phyloP scores from a whole-genome alignment of 2,329 filamentous ascomycete species.

The Fonsecaea erecta region DNA sequence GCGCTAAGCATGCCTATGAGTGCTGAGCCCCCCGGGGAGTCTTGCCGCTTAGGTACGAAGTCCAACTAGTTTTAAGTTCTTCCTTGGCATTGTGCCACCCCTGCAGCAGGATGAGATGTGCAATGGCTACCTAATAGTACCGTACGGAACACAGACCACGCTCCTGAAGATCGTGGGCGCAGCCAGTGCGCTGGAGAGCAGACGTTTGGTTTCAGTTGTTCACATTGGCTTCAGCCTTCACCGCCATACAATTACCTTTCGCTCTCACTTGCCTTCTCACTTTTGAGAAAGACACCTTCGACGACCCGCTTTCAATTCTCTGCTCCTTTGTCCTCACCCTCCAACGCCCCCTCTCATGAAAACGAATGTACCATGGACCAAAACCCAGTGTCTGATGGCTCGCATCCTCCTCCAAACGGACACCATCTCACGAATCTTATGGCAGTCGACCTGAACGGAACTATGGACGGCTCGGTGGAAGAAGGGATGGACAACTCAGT shows the following conservation, averaged over 20 bases:
- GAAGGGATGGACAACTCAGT: constrained; percentile 8
- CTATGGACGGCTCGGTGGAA: constrained; percentile 1
- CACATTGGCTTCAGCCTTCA: not conserved
- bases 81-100: not conserved
- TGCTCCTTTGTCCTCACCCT: no score
- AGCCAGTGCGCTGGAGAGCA: not conserved
- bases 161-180: not conserved
- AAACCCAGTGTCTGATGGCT: constrained; percentile 18
- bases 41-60: not conserved
- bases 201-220: not conserved
- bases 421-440: constrained; percentile 4
- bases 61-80: not conserved
- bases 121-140: no score
- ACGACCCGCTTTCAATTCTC: not conserved
- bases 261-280: not conserved
- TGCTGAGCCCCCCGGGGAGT: not conserved
- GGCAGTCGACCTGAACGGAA: not conserved
- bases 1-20: not conserved
- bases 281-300: not conserved
- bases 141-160: not conserved
- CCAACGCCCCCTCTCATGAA: no score
- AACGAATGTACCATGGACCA: constrained; percentile 19
- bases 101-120: not conserved
- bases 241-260: not conserved
- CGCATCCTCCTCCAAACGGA: constrained; percentile 4